A percentile compares a stretch with the other conserved stretches of the same genome.
Conservation (phyloP, 495 filamentous ascomycete genomes). For the Penicillium lividum region DNA sequence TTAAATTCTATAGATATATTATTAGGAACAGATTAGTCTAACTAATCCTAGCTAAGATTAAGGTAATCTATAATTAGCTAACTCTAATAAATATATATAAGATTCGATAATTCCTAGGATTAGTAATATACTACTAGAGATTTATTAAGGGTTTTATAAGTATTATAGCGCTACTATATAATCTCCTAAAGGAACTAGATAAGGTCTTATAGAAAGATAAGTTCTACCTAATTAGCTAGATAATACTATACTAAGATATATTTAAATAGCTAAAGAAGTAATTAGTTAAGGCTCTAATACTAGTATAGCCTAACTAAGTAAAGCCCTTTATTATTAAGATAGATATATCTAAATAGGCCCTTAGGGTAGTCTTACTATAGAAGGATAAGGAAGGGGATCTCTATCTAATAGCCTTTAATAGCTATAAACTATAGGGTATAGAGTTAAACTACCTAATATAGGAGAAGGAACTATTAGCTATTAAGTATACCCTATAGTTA, state of each 20-base stretch:
- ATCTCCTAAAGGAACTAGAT: background rate
- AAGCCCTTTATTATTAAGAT: no score
- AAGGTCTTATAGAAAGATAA: background rate
- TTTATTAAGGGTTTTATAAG: background rate
- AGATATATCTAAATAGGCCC: no score
- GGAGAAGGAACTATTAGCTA: background rate
- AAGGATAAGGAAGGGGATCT: no score
- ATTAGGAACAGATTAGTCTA: background rate
- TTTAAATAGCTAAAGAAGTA: background rate
- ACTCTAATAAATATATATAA: background rate
- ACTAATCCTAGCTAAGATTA: background rate
- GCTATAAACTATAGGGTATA: background rate
- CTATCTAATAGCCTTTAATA: background rate
- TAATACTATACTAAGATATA: background rate
- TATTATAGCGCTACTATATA: background rate
- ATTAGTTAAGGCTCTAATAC: background rate
- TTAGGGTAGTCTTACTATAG: no score
- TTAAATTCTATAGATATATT: background rate
- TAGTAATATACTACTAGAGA: background rate
- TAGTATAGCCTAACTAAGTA: background rate
- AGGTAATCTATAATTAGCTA: background rate
- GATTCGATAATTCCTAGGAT: background rate
- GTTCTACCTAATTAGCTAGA: background rate
- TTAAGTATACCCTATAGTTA: background rate
- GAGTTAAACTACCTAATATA: background rate